Evolutionary conservation across 352 stramenopile genomes (phyloP).

Genomic region (Phytophthora nicotianae): DNA sequence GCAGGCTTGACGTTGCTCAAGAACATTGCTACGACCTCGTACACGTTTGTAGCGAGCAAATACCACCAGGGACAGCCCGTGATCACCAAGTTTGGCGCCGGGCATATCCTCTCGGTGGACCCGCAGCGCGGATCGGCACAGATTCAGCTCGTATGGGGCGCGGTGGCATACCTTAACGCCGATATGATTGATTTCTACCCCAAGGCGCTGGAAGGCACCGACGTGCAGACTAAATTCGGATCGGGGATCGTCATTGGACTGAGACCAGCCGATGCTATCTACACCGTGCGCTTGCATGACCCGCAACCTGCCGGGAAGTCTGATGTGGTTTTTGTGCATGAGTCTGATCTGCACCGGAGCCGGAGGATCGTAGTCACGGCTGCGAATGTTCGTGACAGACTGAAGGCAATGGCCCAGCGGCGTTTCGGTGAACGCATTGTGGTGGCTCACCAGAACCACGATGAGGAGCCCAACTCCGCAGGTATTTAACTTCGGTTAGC

Average conservation of each 20-base stretch:
- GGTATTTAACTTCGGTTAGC: slow-evolving; percentile 42
- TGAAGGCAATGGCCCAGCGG: slow-evolving; percentile 50
- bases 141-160: slow-evolving; percentile 71
- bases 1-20: slow-evolving; percentile 58
- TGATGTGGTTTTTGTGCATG: slow-evolving; percentile 75
- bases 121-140: slow-evolving; percentile 52
- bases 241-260: slow-evolving; percentile 65
- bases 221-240: slow-evolving; percentile 82
- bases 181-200: slow-evolving; percentile 73
- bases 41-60: slow-evolving; percentile 68
- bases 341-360: slow-evolving; percentile 63
- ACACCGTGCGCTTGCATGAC: slow-evolving; percentile 71
- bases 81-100: slow-evolving; percentile 69
- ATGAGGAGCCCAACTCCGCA: slow-evolving; percentile 55
- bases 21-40: slow-evolving; percentile 67
- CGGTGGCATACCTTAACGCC: slow-evolving; percentile 57
- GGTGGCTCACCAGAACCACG: slow-evolving; percentile 39
- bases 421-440: slow-evolving; percentile 51
- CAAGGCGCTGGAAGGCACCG: slow-evolving; percentile 75
- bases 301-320: slow-evolving; percentile 48
- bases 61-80: slow-evolving; percentile 79
- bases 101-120: slow-evolving; percentile 63
- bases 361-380: slow-evolving; percentile 49
- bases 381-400: slow-evolving; percentile 57
- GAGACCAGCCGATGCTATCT: slow-evolving; percentile 70